Percentiles rank a stretch among this genome's conserved stretches.
These are phyloP conservation scores for Venturia nashicola DNA, from an alignment of 2,329 filamentous ascomycete genomes.

Conservation along the genomic window DNA sequence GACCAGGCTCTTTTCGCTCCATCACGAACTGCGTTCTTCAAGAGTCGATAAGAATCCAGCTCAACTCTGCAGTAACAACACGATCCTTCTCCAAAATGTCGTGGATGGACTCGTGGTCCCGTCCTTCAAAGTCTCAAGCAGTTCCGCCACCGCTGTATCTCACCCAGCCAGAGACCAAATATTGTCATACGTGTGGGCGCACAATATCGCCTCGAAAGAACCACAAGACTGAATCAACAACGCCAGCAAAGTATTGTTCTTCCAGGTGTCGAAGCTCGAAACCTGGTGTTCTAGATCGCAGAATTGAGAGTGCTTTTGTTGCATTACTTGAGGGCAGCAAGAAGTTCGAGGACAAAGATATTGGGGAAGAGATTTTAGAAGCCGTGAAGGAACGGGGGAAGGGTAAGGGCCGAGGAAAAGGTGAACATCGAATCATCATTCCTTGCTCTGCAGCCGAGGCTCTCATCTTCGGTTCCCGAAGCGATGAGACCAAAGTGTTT, in stretches of 20 bases:
- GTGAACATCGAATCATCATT: conserved; percentile 38
- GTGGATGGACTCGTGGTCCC: conserved; percentile 38
- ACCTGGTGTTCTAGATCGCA: conserved; percentile 35
- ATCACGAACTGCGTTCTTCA: not conserved
- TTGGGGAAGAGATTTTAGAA: conserved; percentile 12
- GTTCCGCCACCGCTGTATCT: conserved; percentile 44
- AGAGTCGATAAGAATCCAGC: not conserved
- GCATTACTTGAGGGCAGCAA: conserved; percentile 25
- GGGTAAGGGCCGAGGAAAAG: conserved; percentile 28
- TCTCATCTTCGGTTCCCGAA: conserved; percentile 34
- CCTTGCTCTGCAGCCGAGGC: conserved; percentile 38
- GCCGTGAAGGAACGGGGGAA: conserved; percentile 12
- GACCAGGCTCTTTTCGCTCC: not conserved
- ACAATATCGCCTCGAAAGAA: conserved; percentile 32
- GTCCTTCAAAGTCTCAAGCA: conserved; percentile 27
- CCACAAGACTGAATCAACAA: conserved; percentile 18
- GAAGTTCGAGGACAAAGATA: conserved; percentile 20
- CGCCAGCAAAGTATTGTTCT: conserved; percentile 44
- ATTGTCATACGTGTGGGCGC: conserved; percentile 46
- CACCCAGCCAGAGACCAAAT: conserved; percentile 36
- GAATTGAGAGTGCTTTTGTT: conserved; percentile 40
- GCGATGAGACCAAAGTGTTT: conserved; percentile 33
- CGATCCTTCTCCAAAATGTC: conserved; percentile 23
- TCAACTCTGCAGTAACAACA: not conserved
- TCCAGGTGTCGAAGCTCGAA: conserved; percentile 41